Evolutionary conservation across 1,284 basidiomycete species (phyloP).

Genomic region (Cryptococcus sp.): DNA sequence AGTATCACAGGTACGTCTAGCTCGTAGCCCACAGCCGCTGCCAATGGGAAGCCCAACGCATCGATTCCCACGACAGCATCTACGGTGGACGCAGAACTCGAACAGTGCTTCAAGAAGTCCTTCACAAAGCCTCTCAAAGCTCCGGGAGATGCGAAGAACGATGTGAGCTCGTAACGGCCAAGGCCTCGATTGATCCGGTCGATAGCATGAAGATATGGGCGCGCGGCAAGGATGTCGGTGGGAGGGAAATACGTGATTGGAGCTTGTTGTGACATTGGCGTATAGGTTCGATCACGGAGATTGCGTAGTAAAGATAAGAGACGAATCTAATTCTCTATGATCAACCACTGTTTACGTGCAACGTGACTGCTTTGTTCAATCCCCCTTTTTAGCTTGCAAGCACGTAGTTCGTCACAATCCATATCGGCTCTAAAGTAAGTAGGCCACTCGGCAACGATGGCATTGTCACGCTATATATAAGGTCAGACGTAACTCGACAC

Average conservation of each 20-base stretch:
- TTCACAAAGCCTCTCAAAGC: conserved; percentile 6
- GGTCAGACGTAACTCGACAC: too few relatives aligned
- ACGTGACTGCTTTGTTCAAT: too few relatives aligned
- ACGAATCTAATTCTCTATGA: too few relatives aligned
- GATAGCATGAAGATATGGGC: conserved; percentile 16
- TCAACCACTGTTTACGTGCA: too few relatives aligned
- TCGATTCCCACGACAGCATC: conserved; percentile 20
- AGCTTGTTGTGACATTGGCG: too few relatives aligned
- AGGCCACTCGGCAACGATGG: too few relatives aligned
- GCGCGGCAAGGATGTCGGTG: conserved; percentile 1
- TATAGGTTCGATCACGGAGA: too few relatives aligned
- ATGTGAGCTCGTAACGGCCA: conserved; percentile 20
- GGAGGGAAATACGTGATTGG: not conserved
- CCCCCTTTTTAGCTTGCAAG: too few relatives aligned
- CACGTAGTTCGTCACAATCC: too few relatives aligned
- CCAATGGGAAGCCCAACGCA: conserved; percentile 15
- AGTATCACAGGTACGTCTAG: conserved; percentile 7
- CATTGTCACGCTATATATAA: too few relatives aligned
- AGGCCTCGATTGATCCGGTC: conserved; percentile 12
- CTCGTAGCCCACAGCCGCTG: conserved; percentile 5
- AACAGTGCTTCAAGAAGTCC: conserved; percentile 11
- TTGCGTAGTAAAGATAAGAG: too few relatives aligned
- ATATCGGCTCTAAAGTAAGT: too few relatives aligned
- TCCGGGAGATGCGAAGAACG: conserved; percentile 17
- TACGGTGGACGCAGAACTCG: not conserved